These are phyloP conservation scores for Aspergillus viridinutans DNA, from an alignment of 2,329 filamentous ascomycete species.

Conservation along the genomic window DNA sequence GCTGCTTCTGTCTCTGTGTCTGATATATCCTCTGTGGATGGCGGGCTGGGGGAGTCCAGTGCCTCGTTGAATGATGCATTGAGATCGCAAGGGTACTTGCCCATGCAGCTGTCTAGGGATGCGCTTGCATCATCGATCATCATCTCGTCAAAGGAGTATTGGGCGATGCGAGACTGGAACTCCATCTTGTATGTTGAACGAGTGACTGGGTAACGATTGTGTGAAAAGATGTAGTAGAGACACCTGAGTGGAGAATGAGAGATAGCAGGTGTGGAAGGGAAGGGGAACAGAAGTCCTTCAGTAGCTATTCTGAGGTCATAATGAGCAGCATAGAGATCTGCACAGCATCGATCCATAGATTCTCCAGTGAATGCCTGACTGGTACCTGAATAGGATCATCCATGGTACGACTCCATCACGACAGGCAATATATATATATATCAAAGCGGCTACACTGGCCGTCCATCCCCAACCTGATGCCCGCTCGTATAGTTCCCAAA, in stretches of 20 bases:
- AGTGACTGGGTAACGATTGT: background rate
- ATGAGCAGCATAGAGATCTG: background rate
- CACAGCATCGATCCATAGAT: background rate
- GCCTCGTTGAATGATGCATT: background rate
- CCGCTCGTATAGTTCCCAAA: constrained; percentile 24
- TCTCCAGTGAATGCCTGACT: background rate
- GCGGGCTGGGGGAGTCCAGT: background rate
- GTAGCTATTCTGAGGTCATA: background rate
- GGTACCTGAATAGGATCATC: background rate
- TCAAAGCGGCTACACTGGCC: constrained; percentile 6
- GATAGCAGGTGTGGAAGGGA: no score
- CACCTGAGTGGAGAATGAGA: background rate
- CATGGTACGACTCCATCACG: background rate
- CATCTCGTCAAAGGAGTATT: background rate
- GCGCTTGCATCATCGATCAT: background rate
- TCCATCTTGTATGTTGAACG: background rate
- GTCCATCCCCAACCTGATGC: constrained; percentile 24
- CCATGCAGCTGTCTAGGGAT: background rate
- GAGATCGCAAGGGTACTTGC: background rate
- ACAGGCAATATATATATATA: constrained; percentile 1
- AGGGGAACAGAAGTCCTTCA: background rate
- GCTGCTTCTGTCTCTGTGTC: background rate
- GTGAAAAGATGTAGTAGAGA: background rate
- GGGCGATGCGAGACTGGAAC: background rate
- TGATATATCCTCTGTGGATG: background rate